phyloP scores from a whole-genome alignment of 2,329 filamentous ascomycete species.

The Fusarium cicatricum region DNA sequence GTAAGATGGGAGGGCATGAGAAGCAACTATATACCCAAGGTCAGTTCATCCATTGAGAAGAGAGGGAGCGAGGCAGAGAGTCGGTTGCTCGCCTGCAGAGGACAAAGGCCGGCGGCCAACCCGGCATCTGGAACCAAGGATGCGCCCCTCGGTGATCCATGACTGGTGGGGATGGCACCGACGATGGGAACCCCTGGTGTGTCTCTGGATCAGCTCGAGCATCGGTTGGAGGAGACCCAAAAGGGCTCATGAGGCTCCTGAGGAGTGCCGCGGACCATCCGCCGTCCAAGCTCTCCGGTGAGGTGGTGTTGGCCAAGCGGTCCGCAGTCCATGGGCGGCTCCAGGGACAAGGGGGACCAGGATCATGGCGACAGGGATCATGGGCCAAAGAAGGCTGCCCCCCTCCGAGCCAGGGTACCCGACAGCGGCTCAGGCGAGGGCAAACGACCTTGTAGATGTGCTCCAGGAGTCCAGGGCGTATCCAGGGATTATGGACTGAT shows the following conservation, averaged over 20 bases:
- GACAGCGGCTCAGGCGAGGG: constrained; percentile 28
- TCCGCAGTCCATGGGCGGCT: constrained; percentile 33
- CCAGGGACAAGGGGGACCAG: constrained; percentile 26
- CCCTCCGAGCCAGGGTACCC: constrained; percentile 24
- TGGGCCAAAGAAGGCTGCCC: constrained; percentile 11
- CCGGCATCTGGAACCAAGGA: constrained; percentile 36
- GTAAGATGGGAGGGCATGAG: constrained; percentile 33
- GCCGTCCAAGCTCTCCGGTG: constrained; percentile 38
- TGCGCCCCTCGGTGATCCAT: constrained; percentile 25
- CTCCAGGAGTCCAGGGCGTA: constrained; percentile 27
- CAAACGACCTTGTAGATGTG: constrained; percentile 7
- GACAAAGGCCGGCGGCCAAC: constrained; percentile 27
- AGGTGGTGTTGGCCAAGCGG: constrained; percentile 36
- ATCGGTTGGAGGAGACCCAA: constrained; percentile 23
- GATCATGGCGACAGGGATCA: constrained; percentile 13
- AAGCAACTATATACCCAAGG: constrained; percentile 43
- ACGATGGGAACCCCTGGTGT: constrained; percentile 28
- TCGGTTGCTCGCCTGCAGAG: constrained; percentile 11
- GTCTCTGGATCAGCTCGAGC: constrained; percentile 14
- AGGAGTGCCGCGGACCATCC: constrained; percentile 30
- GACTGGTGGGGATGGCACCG: constrained; percentile 31
- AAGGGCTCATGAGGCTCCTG: constrained; percentile 13
- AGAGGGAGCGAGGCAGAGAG: constrained; percentile 6
- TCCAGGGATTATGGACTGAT: constrained; percentile 37
- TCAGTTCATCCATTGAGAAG: constrained; percentile 13